Evolutionary conservation across 2,329 filamentous ascomycete species (phyloP).

Genomic region (Ascocoryne sarcoides): DNA sequence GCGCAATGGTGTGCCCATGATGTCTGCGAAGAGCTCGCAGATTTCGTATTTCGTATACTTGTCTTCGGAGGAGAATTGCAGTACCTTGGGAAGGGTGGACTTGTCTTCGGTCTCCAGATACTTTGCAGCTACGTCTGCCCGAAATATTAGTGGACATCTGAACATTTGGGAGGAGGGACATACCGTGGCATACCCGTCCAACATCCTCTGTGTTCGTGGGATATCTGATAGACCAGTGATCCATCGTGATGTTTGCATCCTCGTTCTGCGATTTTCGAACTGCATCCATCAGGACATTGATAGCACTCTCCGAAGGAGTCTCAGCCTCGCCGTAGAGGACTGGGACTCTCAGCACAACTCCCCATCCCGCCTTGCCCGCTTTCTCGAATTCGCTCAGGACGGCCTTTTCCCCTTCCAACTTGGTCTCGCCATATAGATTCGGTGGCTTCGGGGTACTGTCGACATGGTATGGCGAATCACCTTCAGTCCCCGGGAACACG

Average conservation of each 20-base stretch:
- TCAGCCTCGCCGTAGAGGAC: conserved; percentile 76
- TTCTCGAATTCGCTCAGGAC: conserved; percentile 53
- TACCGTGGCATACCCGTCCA: conserved; percentile 64
- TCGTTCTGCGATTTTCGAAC: conserved; percentile 65
- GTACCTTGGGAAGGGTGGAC: conserved; percentile 52
- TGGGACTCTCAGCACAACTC: conserved; percentile 69
- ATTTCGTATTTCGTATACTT: conserved; percentile 86
- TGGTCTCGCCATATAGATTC: conserved; percentile 72
- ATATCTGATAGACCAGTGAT: conserved; percentile 77
- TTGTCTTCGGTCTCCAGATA: conserved; percentile 48
- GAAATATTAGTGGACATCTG: conserved; percentile 5
- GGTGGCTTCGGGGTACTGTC: conserved; percentile 57
- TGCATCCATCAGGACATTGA: conserved; percentile 71
- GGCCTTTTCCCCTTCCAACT: conserved; percentile 61
- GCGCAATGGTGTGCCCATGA: conserved; percentile 64
- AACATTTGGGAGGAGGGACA: conserved; percentile 18
- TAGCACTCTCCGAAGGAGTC: conserved; percentile 64
- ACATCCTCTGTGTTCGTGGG: conserved; percentile 88
- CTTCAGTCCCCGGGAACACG: conserved; percentile 62
- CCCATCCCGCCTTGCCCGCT: conserved; percentile 43
- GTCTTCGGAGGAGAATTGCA: conserved; percentile 85
- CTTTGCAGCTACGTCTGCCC: conserved; percentile 57
- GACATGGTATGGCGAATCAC: conserved; percentile 76
- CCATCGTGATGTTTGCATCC: conserved; percentile 61
- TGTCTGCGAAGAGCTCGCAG: conserved; percentile 66